phyloP scores from a whole-genome alignment of 2,329 filamentous ascomycete genomes.

The Aurifilum marmelostoma region DNA sequence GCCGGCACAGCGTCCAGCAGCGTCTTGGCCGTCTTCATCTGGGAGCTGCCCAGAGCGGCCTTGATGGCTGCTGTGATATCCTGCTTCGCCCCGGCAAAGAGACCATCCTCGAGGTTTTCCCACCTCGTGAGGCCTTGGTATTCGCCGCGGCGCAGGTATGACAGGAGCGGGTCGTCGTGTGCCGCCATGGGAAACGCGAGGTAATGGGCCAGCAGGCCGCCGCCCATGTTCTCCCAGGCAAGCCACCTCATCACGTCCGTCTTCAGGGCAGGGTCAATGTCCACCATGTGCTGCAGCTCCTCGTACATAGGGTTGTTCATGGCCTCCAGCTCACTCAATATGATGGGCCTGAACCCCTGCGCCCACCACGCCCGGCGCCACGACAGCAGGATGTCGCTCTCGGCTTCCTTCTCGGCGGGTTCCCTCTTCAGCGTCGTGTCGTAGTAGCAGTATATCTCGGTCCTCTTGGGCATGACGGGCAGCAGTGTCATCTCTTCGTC shows the following conservation, averaged over 20 bases:
- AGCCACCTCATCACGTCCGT: constrained; percentile 81
- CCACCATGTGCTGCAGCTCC: constrained; percentile 62
- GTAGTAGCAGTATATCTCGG: constrained; percentile 89
- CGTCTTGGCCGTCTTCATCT: constrained; percentile 60
- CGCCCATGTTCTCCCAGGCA: constrained; percentile 90
- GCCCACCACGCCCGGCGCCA: constrained; percentile 98
- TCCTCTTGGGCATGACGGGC: constrained; percentile 71
- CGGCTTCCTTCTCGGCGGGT: constrained; percentile 67
- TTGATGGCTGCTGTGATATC: constrained; percentile 67
- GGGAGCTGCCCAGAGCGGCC: constrained; percentile 58
- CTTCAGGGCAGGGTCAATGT: constrained; percentile 66
- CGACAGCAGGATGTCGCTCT: constrained; percentile 77
- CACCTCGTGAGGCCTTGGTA: constrained; percentile 76
- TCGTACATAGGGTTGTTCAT: constrained; percentile 80
- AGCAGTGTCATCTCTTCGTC: constrained; percentile 85
- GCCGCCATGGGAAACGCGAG: constrained; percentile 83
- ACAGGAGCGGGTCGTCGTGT: constrained; percentile 71
- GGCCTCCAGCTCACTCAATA: constrained; percentile 79
- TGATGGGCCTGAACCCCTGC: constrained; percentile 83
- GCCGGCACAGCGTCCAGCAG: constrained; percentile 64
- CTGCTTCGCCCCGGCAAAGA: constrained; percentile 72
- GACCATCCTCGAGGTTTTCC: constrained; percentile 68
- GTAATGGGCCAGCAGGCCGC: constrained; percentile 78
- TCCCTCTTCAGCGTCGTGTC: constrained; percentile 68
- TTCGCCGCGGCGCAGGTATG: constrained; percentile 74